Evolutionary conservation across 1,139 yeast genomes (phyloP), one percentile per base, ranked within the genome.

Genomic region (Diutina mesorugosa): DNA sequence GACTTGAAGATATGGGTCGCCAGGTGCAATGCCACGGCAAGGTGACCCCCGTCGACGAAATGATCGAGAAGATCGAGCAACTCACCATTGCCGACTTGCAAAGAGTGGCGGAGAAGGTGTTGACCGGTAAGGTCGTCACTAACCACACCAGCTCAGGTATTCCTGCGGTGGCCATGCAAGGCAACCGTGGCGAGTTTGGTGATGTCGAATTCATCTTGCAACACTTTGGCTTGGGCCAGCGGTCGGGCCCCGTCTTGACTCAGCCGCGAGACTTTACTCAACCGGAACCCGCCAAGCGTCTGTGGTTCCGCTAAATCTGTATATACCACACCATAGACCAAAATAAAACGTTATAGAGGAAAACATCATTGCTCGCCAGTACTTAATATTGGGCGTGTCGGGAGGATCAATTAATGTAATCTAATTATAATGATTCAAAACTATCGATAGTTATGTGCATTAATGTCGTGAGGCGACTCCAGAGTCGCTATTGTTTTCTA

Each of bases 1-100:
- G 88, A 64, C 75, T 93, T 57, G 99, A 93, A 69, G 99, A 93
- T 66, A 77, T 91, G 70, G 99, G 99, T 12, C 83, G 99, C 69
- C 99, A 93, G 70, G 83, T 93, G 38, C 96, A 89, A 70, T 83
- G 90, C 57, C 90, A 87, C 66, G 90, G 90, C 52, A 79, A 79
- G 63, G 79, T 88, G 62, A 80, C 93, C n/a, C 83, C 89, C 14
- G 86, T 90, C 8, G 75, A 78, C 50, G 96, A 90, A 64, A 90
- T 93, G 96, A 85, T 93, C 58, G 74, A 72, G 10, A 84, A 84
- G 64, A 90, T 93, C 60, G 90, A 86, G 60, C 67, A 69, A 8
- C 77, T 93, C 60, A 79, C 88, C 0, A 78, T 84, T 3, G 71
- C 72, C 3, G 97, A 91, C 67, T 77, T 93, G 56, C 79, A 80